These are phyloP conservation scores for Aristolochia contorta DNA, from an alignment of 164 flowering plant genomes.

Conservation along the genomic window DNA sequence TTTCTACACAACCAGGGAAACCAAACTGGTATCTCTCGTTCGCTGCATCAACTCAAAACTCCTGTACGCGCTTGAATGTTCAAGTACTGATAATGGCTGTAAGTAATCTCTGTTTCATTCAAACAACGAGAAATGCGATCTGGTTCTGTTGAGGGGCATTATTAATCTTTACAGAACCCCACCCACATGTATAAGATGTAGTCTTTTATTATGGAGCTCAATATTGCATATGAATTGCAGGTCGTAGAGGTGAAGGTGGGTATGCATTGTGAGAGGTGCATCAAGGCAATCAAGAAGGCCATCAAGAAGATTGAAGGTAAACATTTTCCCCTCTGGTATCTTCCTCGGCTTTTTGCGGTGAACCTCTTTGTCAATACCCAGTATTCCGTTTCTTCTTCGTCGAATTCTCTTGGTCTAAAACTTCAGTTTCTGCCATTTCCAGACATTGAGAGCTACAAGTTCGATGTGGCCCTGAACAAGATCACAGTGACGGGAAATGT, in stretches of 20 bases:
- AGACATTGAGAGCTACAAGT: constrained; percentile 74
- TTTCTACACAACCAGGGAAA: too few relatives aligned
- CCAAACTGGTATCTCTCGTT: too few relatives aligned
- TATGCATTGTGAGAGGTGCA: constrained; percentile 84
- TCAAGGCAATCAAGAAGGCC: constrained; percentile 81
- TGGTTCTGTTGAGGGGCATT: too few relatives aligned
- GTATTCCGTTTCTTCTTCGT: too few relatives aligned
- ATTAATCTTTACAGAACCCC: too few relatives aligned
- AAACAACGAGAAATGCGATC: too few relatives aligned
- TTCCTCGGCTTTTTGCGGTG: too few relatives aligned
- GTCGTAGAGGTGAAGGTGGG: constrained; percentile 85
- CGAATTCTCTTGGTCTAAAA: background rate
- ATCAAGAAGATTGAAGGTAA: constrained; percentile 85
- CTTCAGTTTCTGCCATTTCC: constrained; percentile 9
- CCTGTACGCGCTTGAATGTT: too few relatives aligned
- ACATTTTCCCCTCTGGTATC: background rate
- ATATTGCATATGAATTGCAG: constrained; percentile 13
- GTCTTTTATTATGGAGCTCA: background rate
- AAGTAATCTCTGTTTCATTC: too few relatives aligned
- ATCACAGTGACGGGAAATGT: constrained; percentile 80
- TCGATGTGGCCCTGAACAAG: constrained; percentile 59
- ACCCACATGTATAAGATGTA: background rate
- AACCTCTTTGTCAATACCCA: too few relatives aligned
- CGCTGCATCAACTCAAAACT: too few relatives aligned
- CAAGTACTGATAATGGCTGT: too few relatives aligned